phyloP scores from a whole-genome alignment of 495 filamentous ascomycete genomes.

The Aspergillus indologenus region DNA sequence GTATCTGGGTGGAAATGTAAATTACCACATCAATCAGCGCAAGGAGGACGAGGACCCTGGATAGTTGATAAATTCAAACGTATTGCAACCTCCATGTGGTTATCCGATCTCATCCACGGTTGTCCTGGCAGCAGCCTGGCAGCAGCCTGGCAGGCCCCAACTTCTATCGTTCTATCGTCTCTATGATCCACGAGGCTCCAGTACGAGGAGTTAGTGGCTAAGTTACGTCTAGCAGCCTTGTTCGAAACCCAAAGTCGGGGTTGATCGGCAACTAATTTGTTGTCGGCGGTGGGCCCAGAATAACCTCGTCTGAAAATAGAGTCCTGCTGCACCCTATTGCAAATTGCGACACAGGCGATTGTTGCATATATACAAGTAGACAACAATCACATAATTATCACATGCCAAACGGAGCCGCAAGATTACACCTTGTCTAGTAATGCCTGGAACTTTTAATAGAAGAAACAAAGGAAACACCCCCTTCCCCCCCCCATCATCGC shows the following conservation, averaged over 20 bases:
- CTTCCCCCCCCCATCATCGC: neutral
- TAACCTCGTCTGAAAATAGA: neutral
- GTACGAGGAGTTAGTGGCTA: constrained; percentile 14
- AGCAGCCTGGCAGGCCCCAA: neutral
- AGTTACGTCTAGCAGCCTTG: constrained; percentile 9
- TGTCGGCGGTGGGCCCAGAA: neutral
- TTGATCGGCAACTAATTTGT: constrained; percentile 16
- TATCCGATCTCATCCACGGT: neutral
- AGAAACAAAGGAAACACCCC: constrained; percentile 9
- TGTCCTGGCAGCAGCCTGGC: too few species aligned
- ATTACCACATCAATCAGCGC: neutral
- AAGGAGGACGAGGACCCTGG: neutral
- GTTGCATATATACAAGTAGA: neutral
- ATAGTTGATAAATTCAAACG: neutral
- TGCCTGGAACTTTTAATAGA: constrained; percentile 12
- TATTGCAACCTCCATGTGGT: neutral
- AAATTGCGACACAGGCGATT: neutral
- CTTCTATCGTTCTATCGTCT: neutral
- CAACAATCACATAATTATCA: neutral
- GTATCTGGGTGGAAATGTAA: neutral
- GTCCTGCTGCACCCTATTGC: neutral
- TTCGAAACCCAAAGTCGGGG: constrained; percentile 6
- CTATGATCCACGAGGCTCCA: constrained; percentile 13
- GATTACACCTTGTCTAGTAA: neutral
- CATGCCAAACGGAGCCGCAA: neutral